phyloP scores from a whole-genome alignment of 306 rosid genomes.

The Quercus gilva region DNA sequence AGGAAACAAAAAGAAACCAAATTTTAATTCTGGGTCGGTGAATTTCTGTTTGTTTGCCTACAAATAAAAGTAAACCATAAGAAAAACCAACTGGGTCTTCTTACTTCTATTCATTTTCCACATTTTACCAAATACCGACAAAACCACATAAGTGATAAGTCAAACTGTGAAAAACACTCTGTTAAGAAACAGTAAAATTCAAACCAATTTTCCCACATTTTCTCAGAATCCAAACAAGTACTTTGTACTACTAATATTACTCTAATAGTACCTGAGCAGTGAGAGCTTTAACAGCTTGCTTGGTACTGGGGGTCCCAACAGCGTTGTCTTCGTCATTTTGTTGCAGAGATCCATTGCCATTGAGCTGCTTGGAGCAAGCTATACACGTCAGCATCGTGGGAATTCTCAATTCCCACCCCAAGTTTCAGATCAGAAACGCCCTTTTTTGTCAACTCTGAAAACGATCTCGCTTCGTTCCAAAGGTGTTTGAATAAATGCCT shows the following conservation, averaged over 20 bases:
- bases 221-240: slow-evolving; percentile 22
- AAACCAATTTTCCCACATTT: slow-evolving; percentile 9
- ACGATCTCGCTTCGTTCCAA: slow-evolving; percentile 30
- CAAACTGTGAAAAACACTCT: background rate
- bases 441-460: slow-evolving; percentile 11
- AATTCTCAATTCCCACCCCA: slow-evolving; percentile 17
- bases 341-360: slow-evolving; percentile 75
- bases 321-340: slow-evolving; percentile 66
- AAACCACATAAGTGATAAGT: background rate
- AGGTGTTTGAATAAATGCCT: slow-evolving; percentile 13
- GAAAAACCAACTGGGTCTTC: slow-evolving; percentile 9
- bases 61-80: background rate
- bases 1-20: background rate
- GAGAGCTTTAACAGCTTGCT: slow-evolving; percentile 86
- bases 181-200: background rate
- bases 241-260: background rate
- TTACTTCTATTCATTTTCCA: background rate
- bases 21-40: background rate
- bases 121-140: slow-evolving; percentile 8
- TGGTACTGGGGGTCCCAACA: slow-evolving; percentile 70
- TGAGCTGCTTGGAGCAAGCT: slow-evolving; percentile 88
- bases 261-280: slow-evolving; percentile 71
- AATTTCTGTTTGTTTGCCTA: background rate
- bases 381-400: slow-evolving; percentile 85
- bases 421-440: slow-evolving; percentile 11